Percentiles rank a stretch among this genome's conserved stretches.
These are phyloP conservation scores for Boletus huronensis DNA, from an alignment of 768 basidiomycete species.

Conservation along the genomic window DNA sequence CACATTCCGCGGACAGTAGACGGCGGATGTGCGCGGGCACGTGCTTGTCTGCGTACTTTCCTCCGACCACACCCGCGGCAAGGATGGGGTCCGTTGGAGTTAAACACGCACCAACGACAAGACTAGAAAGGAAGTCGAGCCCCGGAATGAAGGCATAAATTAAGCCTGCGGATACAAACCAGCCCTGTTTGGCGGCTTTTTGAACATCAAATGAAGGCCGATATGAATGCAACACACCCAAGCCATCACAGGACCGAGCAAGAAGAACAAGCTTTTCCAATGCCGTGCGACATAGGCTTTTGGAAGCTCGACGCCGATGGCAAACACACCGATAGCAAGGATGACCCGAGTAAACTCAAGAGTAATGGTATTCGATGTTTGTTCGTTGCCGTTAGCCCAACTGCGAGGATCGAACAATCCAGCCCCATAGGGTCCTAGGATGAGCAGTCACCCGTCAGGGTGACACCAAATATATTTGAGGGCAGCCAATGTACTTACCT, in stretches of 20 bases:
- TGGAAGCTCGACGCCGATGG: slow-evolving; percentile 95
- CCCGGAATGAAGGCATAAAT: slow-evolving; percentile 91
- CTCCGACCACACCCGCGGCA: slow-evolving; percentile 66
- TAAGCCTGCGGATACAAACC: slow-evolving; percentile 88
- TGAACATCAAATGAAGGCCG: slow-evolving; percentile 5
- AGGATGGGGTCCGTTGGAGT: slow-evolving; percentile 68
- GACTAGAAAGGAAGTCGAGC: slow-evolving; percentile 82
- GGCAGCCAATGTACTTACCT: slow-evolving; percentile 41
- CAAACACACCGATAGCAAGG: slow-evolving; percentile 95
- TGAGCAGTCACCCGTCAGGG: slow-evolving; percentile 4
- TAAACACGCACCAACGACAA: slow-evolving; percentile 89
- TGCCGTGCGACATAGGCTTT: slow-evolving; percentile 94
- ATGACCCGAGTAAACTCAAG: slow-evolving; percentile 89
- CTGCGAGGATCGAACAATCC: slow-evolving; percentile 77
- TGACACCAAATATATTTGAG: not conserved
- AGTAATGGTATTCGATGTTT: slow-evolving; percentile 68
- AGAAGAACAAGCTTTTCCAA: slow-evolving; percentile 84
- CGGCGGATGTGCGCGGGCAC: slow-evolving; percentile 80
- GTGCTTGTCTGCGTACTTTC: slow-evolving; percentile 97
- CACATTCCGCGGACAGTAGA: slow-evolving; percentile 71
- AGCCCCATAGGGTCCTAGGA: slow-evolving; percentile 74
- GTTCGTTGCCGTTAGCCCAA: slow-evolving; percentile 56
- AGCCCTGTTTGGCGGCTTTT: slow-evolving; percentile 52
- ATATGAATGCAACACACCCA: slow-evolving; percentile 52
- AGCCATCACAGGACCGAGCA: slow-evolving; percentile 80